Evolutionary conservation across 2,329 filamentous ascomycete species (phyloP), one percentile per base, ranked within the genome.

Genomic region (Scopulariopsis brevicaulis): DNA sequence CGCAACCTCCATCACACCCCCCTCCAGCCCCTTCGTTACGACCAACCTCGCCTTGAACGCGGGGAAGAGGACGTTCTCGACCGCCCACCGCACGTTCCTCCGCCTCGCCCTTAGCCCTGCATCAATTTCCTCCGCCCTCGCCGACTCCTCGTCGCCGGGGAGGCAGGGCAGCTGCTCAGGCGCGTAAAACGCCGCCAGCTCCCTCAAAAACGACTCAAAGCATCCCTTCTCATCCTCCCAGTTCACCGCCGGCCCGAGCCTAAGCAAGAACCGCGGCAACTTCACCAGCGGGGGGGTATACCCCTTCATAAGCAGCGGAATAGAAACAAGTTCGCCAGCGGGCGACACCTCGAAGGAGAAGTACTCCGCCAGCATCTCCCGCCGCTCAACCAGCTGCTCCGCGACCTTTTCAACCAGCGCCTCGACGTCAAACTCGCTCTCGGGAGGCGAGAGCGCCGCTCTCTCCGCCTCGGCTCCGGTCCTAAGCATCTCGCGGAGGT

Each of bases 361-460:
- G 71, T 99, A 99, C 70, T 99, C 94, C 2, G 81, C 76, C 1
- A 99, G 80, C 89, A 99, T 95, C 65, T 93, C 87, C 40, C 88
- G 80, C 12, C 87, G 82, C 62, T 86, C 82, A 35, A 95, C 78
- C 2, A 97, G 77, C 63, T 91, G 85, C 2, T 77, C 70, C 0
- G 79, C 74, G 3, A 96, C 85, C 3, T 79, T 77, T 4, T 83
- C 75, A 1, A 89, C 83, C 0, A 91, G 81, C 40, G 83, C 78
- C 0, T 81, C 74, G 63, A 86, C 82, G 48, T 91, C 82, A 35
- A 89, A 81, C n/a, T 83, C 80, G 25, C 78, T 73, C 4, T 80
- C 76, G 65, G 69, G 65, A 18, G 66, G 70, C 22, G 66, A 55
- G 54, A 73, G 54, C 55, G 70, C 54, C 62, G 74, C 71, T 65